Conservation (phyloP, 495 filamentous ascomycete genomes). For the Aspergillus affinis region DNA sequence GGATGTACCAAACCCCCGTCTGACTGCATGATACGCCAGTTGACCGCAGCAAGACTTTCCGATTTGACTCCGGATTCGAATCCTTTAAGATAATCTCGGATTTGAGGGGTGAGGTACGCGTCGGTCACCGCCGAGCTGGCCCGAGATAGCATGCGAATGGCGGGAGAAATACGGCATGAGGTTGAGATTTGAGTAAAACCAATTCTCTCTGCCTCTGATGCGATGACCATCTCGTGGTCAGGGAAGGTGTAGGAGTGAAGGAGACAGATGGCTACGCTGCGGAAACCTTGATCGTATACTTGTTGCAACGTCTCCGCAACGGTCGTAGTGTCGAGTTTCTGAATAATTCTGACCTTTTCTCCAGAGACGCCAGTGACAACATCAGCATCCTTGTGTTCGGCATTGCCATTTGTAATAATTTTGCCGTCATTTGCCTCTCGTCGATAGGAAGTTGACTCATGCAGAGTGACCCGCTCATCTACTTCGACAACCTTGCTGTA, state of each 20-base stretch:
- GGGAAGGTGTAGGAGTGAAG: constrained; percentile 56
- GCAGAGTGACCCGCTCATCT: constrained; percentile 65
- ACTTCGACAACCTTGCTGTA: constrained; percentile 77
- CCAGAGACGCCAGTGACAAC: constrained; percentile 48
- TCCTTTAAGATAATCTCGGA: constrained; percentile 90
- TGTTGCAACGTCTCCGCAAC: constrained; percentile 42
- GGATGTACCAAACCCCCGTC: constrained; percentile 58
- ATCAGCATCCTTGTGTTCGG: too few relatives aligned
- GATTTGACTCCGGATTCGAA: constrained; percentile 62
- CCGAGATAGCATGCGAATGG: constrained; percentile 73
- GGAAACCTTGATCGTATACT: constrained; percentile 44
- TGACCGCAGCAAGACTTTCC: too few relatives aligned
- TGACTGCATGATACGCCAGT: constrained; percentile 59
- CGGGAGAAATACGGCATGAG: constrained; percentile 69
- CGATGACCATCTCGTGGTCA: constrained; percentile 51
- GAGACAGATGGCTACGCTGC: constrained; percentile 51
- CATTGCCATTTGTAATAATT: too few relatives aligned
- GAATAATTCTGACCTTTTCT: constrained; percentile 51
- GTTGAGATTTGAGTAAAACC: constrained; percentile 53
- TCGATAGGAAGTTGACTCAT: constrained; percentile 21
- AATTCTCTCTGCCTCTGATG: constrained; percentile 47
- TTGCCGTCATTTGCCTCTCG: too few relatives aligned
- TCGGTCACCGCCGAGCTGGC: constrained; percentile 93
- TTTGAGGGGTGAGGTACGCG: constrained; percentile 93
- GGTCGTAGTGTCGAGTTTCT: constrained; percentile 34